Evolutionary conservation across 352 stramenopile genomes (phyloP), one percentile per base, ranked within the genome.

Genomic region (Phytophthora citrophthora): DNA sequence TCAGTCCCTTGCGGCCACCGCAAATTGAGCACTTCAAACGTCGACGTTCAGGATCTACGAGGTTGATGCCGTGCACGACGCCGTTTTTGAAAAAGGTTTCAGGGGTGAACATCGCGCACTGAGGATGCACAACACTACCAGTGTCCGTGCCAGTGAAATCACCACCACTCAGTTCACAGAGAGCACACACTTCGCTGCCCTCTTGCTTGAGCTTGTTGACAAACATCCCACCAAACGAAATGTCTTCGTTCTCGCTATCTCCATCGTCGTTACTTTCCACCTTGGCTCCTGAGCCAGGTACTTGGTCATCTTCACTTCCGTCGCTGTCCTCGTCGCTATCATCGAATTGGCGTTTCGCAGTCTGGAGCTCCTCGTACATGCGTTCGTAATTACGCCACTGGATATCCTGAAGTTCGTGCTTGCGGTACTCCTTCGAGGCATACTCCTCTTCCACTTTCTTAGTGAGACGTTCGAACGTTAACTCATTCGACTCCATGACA

Each of bases 61-160:
- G 49, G 15, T 79, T 56, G 4, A 94, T 64, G 24, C 83, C 83
- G 50, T 91, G 80, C 8, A 76, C 85, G 10, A 92, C 67, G 9
- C 79, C 76, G 41, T 89, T 66, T 57, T 88, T 83, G 54, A 94
- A 93, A 39, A 83, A 94, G 9, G 86, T 94, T 69, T 94, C 86
- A 8, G 86, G 86, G 2, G 86, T 94, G 65, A 90, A 94, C 81
- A 94, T 88, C 5, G 84, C 80, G 40, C 86, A 94, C 55, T 93
- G 85, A 23, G 83, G 83, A 40, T 94, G 86, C 4, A 91, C 86
- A 5, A 93, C 75, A 6, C 50, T 67, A 7, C 72, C 79, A 15
- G 65, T 81, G n/a, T 86, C 71, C 15, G 83, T 91, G n/a, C 76
- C 76, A 9, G 82, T 80, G 63, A 94, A 88, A 69, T 94, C 86